phyloP scores from a whole-genome alignment of 2,329 filamentous ascomycete genomes.

The Eutypella sp. region DNA sequence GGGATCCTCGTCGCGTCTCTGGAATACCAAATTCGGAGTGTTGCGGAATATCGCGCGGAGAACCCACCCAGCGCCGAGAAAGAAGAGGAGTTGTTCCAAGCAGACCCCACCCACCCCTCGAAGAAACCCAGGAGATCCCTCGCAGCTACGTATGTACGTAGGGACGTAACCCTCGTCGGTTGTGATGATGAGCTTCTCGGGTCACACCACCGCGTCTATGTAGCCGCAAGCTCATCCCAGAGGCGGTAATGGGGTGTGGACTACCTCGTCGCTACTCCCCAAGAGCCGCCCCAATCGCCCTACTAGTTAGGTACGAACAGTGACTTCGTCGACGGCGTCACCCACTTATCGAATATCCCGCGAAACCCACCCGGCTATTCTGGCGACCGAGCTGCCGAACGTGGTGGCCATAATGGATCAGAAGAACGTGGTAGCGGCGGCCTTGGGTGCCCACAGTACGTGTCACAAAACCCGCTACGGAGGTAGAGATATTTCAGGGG shows the following conservation, averaged over 20 bases:
- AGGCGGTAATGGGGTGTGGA: not conserved
- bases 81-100: not conserved
- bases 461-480: not conserved
- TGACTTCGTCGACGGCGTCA: not conserved
- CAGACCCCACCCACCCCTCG: not conserved
- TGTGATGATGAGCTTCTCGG: not conserved
- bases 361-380: not conserved
- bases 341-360: not conserved
- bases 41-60: not conserved
- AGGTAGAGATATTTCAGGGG: not conserved
- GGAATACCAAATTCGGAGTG: not conserved
- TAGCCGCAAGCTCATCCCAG: not conserved
- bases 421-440: not conserved
- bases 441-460: not conserved
- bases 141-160: too few relatives aligned
- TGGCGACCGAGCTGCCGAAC: not conserved
- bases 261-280: not conserved
- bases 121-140: too few relatives aligned
- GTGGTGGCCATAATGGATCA: not conserved
- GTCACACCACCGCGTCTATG: not conserved
- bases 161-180: too few relatives aligned
- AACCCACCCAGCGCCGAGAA: not conserved
- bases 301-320: too few relatives aligned
- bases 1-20: not conserved
- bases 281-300: not conserved